Percentiles rank a stretch among this genome's conserved stretches.
These are phyloP conservation scores for Ormosia semicastrata DNA, from an alignment of 306 rosid species.

Conservation along the genomic window DNA sequence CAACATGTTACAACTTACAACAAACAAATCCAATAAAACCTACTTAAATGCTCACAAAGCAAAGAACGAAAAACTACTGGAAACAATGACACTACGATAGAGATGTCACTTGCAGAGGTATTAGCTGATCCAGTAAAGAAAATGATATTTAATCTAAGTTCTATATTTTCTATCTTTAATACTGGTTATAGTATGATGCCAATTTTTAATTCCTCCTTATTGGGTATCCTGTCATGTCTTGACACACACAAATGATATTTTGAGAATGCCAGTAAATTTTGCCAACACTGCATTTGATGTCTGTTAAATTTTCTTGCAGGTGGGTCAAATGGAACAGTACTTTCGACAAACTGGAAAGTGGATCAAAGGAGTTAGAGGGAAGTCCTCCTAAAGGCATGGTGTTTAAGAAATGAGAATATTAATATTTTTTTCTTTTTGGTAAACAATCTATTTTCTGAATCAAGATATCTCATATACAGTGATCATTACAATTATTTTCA, in stretches of 20 bases:
- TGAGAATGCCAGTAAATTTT: neutral
- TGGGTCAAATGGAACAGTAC: conserved; percentile 90
- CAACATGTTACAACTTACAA: too few species aligned
- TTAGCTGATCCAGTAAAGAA: too few species aligned
- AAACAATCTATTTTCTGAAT: neutral
- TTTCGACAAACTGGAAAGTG: conserved; percentile 97
- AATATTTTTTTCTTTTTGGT: neutral
- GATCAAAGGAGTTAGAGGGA: conserved; percentile 84
- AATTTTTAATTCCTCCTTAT: neutral
- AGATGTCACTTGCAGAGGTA: too few species aligned
- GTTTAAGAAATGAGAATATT: conserved; percentile 85
- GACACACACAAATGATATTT: neutral
- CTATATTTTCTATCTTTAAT: neutral
- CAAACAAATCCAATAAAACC: too few species aligned
- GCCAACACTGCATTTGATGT: neutral
- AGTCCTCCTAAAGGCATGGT: conserved; percentile 99
- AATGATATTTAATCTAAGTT: conserved; percentile 32
- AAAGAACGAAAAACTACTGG: too few species aligned
- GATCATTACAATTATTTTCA: too few species aligned
- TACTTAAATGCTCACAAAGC: too few species aligned
- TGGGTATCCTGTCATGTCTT: neutral
- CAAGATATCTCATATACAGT: neutral
- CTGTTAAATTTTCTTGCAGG: conserved; percentile 36
- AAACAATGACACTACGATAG: too few species aligned
- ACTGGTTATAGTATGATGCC: neutral